phyloP scores from a whole-genome alignment of 2,329 filamentous ascomycete genomes.

The Byssoonygena ceratinophila region DNA sequence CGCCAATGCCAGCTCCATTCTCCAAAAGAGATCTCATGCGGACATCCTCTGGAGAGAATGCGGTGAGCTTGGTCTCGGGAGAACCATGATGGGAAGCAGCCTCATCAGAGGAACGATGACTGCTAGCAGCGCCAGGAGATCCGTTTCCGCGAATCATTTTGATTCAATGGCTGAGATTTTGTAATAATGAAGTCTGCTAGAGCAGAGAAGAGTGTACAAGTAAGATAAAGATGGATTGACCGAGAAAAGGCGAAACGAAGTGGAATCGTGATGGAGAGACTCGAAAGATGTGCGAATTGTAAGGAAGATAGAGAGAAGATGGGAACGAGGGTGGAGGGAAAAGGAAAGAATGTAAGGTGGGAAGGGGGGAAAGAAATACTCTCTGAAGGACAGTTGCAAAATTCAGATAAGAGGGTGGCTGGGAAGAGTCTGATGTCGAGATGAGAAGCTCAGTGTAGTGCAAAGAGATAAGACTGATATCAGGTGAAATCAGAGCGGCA shows the following conservation, averaged over 20 bases:
- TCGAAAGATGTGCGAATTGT: not conserved
- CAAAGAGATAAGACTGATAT: not conserved
- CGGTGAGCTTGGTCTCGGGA: slow-evolving; percentile 53
- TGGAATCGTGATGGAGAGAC: slow-evolving; percentile 2
- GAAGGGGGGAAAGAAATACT: not conserved
- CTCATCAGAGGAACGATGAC: slow-evolving; percentile 36
- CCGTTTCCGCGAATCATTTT: slow-evolving; percentile 18
- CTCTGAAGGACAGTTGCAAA: too few relatives aligned
- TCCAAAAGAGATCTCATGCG: slow-evolving; percentile 32
- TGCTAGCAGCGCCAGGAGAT: slow-evolving; percentile 26
- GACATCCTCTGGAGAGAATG: slow-evolving; percentile 52
- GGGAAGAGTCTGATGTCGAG: not conserved
- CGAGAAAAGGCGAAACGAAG: slow-evolving; percentile 5
- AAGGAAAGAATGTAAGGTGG: not conserved
- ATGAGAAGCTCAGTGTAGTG: not conserved
- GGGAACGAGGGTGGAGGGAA: not conserved
- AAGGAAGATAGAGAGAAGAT: not conserved
- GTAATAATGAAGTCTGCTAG: slow-evolving; percentile 17
- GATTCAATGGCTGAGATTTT: slow-evolving; percentile 18
- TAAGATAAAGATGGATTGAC: slow-evolving; percentile 11
- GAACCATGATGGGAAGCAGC: slow-evolving; percentile 52
- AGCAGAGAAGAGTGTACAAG: slow-evolving; percentile 2
- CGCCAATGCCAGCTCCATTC: slow-evolving; percentile 15
- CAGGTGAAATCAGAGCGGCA: not conserved
- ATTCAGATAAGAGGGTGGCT: not conserved